Evolutionary conservation across 164 flowering plant species (phyloP).

Genomic region (Piper betle): DNA sequence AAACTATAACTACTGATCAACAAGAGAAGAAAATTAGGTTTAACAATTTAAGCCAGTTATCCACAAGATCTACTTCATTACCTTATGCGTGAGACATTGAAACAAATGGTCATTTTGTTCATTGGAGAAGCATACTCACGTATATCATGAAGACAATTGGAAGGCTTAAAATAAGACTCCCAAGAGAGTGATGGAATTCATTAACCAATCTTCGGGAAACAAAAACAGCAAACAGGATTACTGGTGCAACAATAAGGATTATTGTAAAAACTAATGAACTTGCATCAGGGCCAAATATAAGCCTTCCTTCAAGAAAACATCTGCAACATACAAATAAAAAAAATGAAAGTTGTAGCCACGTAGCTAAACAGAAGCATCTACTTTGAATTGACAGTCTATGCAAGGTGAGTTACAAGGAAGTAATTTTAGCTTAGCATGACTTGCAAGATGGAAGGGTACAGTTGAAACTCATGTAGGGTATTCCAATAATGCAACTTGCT

Average conservation of each 20-base stretch:
- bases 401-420: too few relatives aligned
- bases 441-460: too few relatives aligned
- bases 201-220: slow-evolving; percentile 30
- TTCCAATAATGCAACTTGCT: too few relatives aligned
- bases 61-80: background rate
- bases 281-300: slow-evolving; percentile 70
- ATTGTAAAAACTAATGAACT: slow-evolving; percentile 44
- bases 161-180: slow-evolving; percentile 25
- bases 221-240: slow-evolving; percentile 33
- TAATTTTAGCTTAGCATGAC: too few relatives aligned
- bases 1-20: too few relatives aligned
- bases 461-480: too few relatives aligned
- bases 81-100: background rate
- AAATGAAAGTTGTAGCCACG: background rate
- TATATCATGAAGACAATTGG: slow-evolving; percentile 26
- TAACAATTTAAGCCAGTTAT: background rate
- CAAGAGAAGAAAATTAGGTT: background rate
- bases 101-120: background rate
- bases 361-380: too few relatives aligned
- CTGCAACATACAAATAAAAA: slow-evolving; percentile 27
- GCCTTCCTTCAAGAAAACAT: slow-evolving; percentile 55
- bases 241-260: slow-evolving; percentile 41
- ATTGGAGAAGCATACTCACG: slow-evolving; percentile 29
- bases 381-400: too few relatives aligned
- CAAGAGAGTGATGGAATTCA: slow-evolving; percentile 26